phyloP scores from a whole-genome alignment of 2,329 filamentous ascomycete genomes.

The Xylariaceae sp. region DNA sequence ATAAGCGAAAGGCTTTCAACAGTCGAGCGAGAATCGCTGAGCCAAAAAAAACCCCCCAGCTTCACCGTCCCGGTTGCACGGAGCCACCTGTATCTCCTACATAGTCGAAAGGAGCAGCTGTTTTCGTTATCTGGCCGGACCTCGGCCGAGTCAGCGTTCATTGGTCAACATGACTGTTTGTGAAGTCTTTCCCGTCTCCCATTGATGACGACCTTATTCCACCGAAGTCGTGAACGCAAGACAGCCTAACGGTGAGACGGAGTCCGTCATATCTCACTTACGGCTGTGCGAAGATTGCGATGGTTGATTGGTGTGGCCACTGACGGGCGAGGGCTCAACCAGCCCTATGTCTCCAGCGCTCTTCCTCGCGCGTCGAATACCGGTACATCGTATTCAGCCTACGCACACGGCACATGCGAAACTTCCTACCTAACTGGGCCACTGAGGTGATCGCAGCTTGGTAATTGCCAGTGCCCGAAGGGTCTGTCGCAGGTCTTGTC shows the following conservation, averaged over 20 bases:
- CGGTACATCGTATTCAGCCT: conserved; percentile 3
- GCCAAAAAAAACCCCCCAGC: not conserved
- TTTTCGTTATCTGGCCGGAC: not conserved
- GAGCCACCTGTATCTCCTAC: not conserved
- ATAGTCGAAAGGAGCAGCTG: not conserved
- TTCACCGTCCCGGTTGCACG: conserved; percentile 1
- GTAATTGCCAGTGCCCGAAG: conserved; percentile 8
- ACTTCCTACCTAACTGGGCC: conserved; percentile 1
- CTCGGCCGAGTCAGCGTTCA: conserved; percentile 1
- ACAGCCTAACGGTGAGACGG: not conserved
- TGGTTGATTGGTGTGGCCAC: not conserved
- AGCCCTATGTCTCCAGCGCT: not conserved
- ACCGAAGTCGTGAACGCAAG: not conserved
- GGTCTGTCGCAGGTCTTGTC: conserved; percentile 7
- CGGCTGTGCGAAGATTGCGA: not conserved
- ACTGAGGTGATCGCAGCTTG: not conserved
- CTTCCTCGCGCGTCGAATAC: not conserved
- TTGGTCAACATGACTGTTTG: not conserved
- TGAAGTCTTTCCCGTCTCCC: not conserved
- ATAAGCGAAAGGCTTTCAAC: not conserved
- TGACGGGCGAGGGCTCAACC: not conserved
- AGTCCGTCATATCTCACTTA: conserved; percentile 2
- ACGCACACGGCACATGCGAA: conserved; percentile 5
- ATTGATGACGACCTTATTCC: not conserved
- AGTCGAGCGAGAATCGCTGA: not conserved